A percentile compares a stretch with the other conserved stretches of the same genome.
Conservation (phyloP, 2,329 filamentous ascomycete genomes). For the Colletotrichum tanaceti region DNA sequence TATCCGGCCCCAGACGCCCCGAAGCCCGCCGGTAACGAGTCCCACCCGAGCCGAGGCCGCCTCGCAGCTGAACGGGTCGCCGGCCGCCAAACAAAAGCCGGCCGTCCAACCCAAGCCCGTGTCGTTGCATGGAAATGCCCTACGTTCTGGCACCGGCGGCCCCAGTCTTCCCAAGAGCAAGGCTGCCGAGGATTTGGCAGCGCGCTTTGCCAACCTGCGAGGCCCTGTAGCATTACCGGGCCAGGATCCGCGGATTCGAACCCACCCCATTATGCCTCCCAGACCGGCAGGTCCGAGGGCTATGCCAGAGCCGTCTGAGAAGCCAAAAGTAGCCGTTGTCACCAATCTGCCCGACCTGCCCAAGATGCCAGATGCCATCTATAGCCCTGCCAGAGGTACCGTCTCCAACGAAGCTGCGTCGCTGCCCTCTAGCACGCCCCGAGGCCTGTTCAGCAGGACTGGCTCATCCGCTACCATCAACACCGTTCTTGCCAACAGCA, state of each 20-base stretch:
- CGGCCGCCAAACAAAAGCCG: slow-evolving; percentile 54
- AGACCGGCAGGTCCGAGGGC: slow-evolving; percentile 61
- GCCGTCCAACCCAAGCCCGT: slow-evolving; percentile 74
- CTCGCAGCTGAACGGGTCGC: slow-evolving; percentile 32
- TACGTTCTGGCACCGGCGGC: slow-evolving; percentile 53
- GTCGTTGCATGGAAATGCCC: slow-evolving; percentile 70
- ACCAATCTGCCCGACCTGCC: slow-evolving; percentile 70
- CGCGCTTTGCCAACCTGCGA: slow-evolving; percentile 69
- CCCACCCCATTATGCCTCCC: slow-evolving; percentile 57
- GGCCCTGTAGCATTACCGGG: slow-evolving; percentile 54
- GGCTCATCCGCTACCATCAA: slow-evolving; percentile 43
- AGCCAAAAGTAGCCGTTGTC: slow-evolving; percentile 61
- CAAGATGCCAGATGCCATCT: slow-evolving; percentile 79
- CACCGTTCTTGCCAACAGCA: slow-evolving; percentile 42
- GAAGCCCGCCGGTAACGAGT: slow-evolving; percentile 40
- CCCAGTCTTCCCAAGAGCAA: slow-evolving; percentile 47
- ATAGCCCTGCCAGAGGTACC: slow-evolving; percentile 80
- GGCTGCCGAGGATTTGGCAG: slow-evolving; percentile 61
- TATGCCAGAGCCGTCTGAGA: slow-evolving; percentile 59
- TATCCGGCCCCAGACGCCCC: slow-evolving; percentile 29
- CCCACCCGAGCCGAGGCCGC: slow-evolving; percentile 22
- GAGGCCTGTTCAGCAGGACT: slow-evolving; percentile 71
- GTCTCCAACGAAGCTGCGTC: slow-evolving; percentile 73
- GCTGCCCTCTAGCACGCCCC: slow-evolving; percentile 72
- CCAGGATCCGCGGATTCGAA: slow-evolving; percentile 66